These are phyloP conservation scores for Trichoderma aggressivum DNA, from an alignment of 2,329 filamentous ascomycete genomes.

Conservation along the genomic window DNA sequence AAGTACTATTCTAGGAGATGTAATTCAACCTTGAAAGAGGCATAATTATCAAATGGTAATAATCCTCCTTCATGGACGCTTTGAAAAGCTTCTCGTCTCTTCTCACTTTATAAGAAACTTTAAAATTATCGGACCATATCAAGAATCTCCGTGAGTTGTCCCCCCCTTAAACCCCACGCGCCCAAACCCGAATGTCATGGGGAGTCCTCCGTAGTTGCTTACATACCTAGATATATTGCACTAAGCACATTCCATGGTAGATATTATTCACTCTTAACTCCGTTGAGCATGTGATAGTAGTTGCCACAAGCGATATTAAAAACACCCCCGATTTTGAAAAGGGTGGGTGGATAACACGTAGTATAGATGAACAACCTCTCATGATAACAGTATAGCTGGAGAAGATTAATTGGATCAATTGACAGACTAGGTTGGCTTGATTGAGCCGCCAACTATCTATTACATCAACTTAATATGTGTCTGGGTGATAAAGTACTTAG, in stretches of 20 bases:
- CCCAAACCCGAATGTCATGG: not conserved
- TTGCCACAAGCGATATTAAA: not conserved
- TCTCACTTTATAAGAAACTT: not conserved
- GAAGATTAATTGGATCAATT: not conserved
- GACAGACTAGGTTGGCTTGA: not conserved
- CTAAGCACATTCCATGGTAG: not conserved
- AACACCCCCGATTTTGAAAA: not conserved
- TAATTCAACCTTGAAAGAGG: not conserved
- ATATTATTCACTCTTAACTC: not conserved
- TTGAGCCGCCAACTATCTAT: not conserved
- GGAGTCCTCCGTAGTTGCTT: not conserved
- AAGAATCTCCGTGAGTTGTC: not conserved
- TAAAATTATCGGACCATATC: not conserved
- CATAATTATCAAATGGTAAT: not conserved
- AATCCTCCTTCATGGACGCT: too few relatives aligned
- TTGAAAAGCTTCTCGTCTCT: not conserved
- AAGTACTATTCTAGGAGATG: not conserved
- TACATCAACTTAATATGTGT: not conserved
- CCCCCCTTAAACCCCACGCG: not conserved
- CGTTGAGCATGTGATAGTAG: not conserved
- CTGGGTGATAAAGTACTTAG: not conserved
- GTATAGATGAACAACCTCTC: not conserved
- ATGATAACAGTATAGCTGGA: not conserved
- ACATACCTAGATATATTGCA: not conserved
- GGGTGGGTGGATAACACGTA: not conserved